Percentiles rank a stretch among this genome's conserved stretches.
These are phyloP conservation scores for Xylaria sp. DNA, from an alignment of 2,329 filamentous ascomycete genomes.

Conservation along the genomic window DNA sequence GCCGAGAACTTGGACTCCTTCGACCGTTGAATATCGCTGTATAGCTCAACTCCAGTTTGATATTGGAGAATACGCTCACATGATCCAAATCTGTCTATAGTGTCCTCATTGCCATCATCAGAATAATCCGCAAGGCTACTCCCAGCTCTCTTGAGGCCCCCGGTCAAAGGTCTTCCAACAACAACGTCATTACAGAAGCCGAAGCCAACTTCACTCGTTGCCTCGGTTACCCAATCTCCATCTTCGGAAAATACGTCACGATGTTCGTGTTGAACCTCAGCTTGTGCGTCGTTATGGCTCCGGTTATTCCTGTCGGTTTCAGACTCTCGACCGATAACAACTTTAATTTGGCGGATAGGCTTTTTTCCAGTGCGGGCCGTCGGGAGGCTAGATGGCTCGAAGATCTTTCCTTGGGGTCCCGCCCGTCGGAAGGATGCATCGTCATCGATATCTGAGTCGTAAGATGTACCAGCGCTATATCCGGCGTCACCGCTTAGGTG, in stretches of 20 bases:
- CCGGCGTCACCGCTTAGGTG: constrained; percentile 38
- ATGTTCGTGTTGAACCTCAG: background rate
- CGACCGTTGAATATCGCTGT: constrained; percentile 20
- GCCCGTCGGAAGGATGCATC: background rate
- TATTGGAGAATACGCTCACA: constrained; percentile 32
- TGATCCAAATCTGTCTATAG: constrained; percentile 22
- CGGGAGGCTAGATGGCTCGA: constrained; percentile 12
- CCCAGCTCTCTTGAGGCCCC: constrained; percentile 39
- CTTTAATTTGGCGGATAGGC: constrained; percentile 27
- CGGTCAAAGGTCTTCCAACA: background rate
- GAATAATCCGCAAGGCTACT: constrained; percentile 55
- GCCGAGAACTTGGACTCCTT: constrained; percentile 28
- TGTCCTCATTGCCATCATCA: constrained; percentile 37
- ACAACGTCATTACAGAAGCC: background rate
- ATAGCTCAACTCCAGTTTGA: constrained; percentile 2
- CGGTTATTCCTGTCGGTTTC: background rate
- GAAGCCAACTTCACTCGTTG: constrained; percentile 40
- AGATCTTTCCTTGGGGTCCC: constrained; percentile 13
- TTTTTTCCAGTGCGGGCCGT: background rate
- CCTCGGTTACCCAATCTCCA: constrained; percentile 48
- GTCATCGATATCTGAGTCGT: constrained; percentile 23
- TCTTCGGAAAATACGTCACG: constrained; percentile 34
- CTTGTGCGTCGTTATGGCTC: background rate
- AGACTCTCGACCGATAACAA: constrained; percentile 27
- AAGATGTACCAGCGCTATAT: constrained; percentile 33